A percentile compares a stretch with the other conserved stretches of the same genome.
phyloP scores from a whole-genome alignment of 768 basidiomycete species.

The Rhizopogon vinicolor region DNA sequence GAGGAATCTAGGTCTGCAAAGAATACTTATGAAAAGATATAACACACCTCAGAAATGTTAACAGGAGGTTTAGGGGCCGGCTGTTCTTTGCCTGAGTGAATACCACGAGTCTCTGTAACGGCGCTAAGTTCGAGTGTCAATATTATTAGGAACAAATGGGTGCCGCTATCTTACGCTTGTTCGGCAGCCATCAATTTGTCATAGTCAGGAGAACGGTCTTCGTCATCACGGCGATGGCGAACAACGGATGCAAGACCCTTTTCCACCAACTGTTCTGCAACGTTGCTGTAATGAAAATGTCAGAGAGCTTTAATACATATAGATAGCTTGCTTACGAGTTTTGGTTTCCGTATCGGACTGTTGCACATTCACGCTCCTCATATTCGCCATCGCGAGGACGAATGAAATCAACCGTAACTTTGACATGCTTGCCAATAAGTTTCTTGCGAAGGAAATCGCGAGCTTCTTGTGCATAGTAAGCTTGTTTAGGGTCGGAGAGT shows the following conservation, averaged over 20 bases:
- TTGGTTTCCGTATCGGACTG: slow-evolving; percentile 79
- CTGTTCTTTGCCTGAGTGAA: slow-evolving; percentile 91
- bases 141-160: neutral
- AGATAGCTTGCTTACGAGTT: slow-evolving; percentile 51
- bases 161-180: slow-evolving; percentile 60
- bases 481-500: slow-evolving; percentile 80
- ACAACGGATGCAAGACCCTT: slow-evolving; percentile 88
- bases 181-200: slow-evolving; percentile 96
- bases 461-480: slow-evolving; percentile 87
- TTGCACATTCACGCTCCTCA: slow-evolving; percentile 90
- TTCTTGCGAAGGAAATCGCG: slow-evolving; percentile 90
- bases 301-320: slow-evolving; percentile 1
- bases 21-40: neutral
- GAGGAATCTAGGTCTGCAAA: neutral
- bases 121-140: slow-evolving; percentile 47
- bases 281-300: slow-evolving; percentile 49
- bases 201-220: slow-evolving; percentile 92
- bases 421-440: slow-evolving; percentile 86
- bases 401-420: slow-evolving; percentile 82
- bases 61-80: slow-evolving; percentile 74
- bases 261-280: slow-evolving; percentile 91
- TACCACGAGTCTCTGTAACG: slow-evolving; percentile 67
- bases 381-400: slow-evolving; percentile 91
- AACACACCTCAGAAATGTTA: slow-evolving; percentile 84
- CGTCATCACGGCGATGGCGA: slow-evolving; percentile 91